Conservation (phyloP, 805 yeast genomes). For the Torulaspora maleeae region DNA sequence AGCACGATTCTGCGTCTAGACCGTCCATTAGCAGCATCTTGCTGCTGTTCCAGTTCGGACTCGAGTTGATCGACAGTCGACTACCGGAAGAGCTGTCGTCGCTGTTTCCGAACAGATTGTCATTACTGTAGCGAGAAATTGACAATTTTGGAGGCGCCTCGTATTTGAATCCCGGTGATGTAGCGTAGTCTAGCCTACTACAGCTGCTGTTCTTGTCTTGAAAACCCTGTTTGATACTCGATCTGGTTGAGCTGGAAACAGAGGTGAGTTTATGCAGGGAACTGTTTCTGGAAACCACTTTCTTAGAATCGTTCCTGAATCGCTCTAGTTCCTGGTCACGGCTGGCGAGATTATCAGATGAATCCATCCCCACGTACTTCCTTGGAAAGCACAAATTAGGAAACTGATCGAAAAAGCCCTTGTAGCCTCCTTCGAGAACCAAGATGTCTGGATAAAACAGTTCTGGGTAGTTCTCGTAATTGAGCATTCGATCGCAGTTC, state of each 20-base stretch:
- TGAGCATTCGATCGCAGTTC: conserved; percentile 71
- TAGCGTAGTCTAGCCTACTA: conserved; percentile 2
- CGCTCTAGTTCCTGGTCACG: conserved; percentile 52
- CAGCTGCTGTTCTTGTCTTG: conserved; percentile 4
- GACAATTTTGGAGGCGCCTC: conserved; percentile 33
- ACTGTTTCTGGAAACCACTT: conserved; percentile 33
- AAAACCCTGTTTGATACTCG: conserved; percentile 9
- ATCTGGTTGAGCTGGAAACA: conserved; percentile 17
- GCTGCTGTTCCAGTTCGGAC: conserved; percentile 21
- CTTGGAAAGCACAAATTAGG: conserved; percentile 64
- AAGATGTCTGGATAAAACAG: conserved; percentile 85
- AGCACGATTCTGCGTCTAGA: conserved; percentile 18
- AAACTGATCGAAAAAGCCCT: conserved; percentile 60
- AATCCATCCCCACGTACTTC: conserved; percentile 78
- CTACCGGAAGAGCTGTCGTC: conserved; percentile 15
- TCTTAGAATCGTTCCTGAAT: conserved; percentile 45
- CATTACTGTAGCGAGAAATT: conserved; percentile 12
- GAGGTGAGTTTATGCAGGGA: conserved; percentile 28
- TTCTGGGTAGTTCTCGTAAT: conserved; percentile 71
- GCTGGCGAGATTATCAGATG: conserved; percentile 30
- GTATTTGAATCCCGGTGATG: conserved; percentile 14
- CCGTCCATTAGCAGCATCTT: conserved; percentile 21
- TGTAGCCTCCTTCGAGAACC: conserved; percentile 88
- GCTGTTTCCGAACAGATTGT: conserved; percentile 12
- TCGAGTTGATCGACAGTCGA: conserved; percentile 14